Percentiles rank a stretch among this genome's conserved stretches.
Evolutionary conservation across 495 filamentous ascomycete species (phyloP).

Genomic region (Podospora pseudocomata): DNA sequence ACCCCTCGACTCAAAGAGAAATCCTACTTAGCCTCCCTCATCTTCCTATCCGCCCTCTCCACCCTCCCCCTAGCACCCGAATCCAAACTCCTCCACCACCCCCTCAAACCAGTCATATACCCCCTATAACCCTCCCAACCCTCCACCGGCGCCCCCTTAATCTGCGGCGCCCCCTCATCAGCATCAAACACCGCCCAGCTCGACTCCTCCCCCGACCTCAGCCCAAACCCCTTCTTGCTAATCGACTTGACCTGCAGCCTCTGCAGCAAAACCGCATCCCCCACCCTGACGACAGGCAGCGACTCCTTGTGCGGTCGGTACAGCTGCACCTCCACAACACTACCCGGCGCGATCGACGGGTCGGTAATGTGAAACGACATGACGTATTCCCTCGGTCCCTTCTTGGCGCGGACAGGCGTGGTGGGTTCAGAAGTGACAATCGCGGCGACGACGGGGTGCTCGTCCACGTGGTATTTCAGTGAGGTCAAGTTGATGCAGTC

Average conservation of each 20-base stretch:
- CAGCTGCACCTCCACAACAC: conserved; percentile 59
- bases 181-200: conserved; percentile 63
- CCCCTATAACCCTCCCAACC: conserved; percentile 35
- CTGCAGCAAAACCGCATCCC: conserved; percentile 73
- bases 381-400: conserved; percentile 65
- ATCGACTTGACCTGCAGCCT: conserved; percentile 65
- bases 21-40: conserved; percentile 22
- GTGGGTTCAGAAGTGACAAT: conserved; percentile 57
- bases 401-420: conserved; percentile 56
- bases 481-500: conserved; percentile 67
- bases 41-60: conserved; percentile 40
- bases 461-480: conserved; percentile 53
- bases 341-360: conserved; percentile 46
- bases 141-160: conserved; percentile 46
- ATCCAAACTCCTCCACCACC: conserved; percentile 43
- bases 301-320: conserved; percentile 69
- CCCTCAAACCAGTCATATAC: conserved; percentile 34
- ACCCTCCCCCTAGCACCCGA: conserved; percentile 36
- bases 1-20: neutral
- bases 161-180: conserved; percentile 36
- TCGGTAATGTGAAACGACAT: conserved; percentile 69
- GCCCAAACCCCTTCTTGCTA: conserved; percentile 45
- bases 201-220: conserved; percentile 42
- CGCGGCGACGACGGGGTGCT: conserved; percentile 61
- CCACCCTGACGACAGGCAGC: conserved; percentile 63